Evolutionary conservation across 495 filamentous ascomycete genomes (phyloP).

Genomic region (Penicillium paradoxum): DNA sequence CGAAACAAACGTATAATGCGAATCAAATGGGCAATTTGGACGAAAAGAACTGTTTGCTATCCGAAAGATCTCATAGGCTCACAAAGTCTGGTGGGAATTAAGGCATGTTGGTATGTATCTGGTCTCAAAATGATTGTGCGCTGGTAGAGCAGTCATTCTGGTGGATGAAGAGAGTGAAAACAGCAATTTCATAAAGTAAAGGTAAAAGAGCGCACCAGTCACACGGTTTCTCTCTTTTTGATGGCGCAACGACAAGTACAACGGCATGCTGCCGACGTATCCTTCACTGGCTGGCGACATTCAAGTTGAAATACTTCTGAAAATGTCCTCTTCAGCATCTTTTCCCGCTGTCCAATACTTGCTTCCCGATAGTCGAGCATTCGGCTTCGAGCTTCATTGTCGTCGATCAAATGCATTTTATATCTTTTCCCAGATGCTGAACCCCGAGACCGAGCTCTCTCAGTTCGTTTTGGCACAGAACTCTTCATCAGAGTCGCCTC

Average conservation of each 20-base stretch:
- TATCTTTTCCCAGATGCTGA: background rate
- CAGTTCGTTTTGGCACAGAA: background rate
- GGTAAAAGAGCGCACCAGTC: background rate
- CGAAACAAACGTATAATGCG: background rate
- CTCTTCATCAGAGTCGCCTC: constrained; percentile 7
- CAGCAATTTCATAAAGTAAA: background rate
- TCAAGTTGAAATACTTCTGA: constrained; percentile 16
- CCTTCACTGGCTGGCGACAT: constrained; percentile 13
- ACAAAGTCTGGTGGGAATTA: too few species aligned
- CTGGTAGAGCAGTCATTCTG: background rate
- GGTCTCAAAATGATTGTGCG: background rate
- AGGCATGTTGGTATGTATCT: background rate
- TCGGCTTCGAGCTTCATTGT: constrained; percentile 27
- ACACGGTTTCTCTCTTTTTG: background rate
- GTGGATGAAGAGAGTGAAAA: background rate
- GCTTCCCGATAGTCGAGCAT: constrained; percentile 30
- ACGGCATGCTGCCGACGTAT: constrained; percentile 2
- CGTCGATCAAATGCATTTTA: constrained; percentile 18
- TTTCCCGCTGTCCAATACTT: constrained; percentile 24
- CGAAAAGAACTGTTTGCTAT: background rate
- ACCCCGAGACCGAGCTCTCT: constrained; percentile 1
- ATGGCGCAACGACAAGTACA: constrained; percentile 17
- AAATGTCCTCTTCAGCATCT: constrained; percentile 23
- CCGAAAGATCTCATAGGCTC: background rate
- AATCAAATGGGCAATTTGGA: background rate